A percentile compares a stretch with the other conserved stretches of the same genome.
These are phyloP conservation scores for Lipomyces chichibuensis DNA, from an alignment of 805 yeast genomes.

Conservation along the genomic window DNA sequence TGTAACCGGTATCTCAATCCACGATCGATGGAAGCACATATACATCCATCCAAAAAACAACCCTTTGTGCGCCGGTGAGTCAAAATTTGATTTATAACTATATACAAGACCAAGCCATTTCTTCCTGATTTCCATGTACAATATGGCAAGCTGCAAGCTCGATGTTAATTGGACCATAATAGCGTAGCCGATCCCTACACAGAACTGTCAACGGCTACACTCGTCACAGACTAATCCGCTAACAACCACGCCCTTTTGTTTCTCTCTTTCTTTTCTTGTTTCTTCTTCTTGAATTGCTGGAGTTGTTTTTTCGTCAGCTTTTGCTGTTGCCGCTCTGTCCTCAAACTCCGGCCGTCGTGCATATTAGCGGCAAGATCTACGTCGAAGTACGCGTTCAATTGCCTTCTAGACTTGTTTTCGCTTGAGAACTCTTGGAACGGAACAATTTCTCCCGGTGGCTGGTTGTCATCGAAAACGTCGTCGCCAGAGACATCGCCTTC, in stretches of 20 bases:
- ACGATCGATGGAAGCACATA: too few relatives aligned
- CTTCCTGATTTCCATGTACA: neutral
- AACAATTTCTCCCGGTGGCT: conserved; percentile 24
- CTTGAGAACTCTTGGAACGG: conserved; percentile 24
- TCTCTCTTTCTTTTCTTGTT: conserved; percentile 37
- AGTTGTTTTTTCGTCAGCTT: conserved; percentile 36
- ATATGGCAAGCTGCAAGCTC: neutral
- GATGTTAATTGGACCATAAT: neutral
- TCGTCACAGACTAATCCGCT: conserved; percentile 9
- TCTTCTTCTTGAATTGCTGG: conserved; percentile 32
- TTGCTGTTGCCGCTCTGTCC: conserved; percentile 33
- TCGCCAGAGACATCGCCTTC: conserved; percentile 9
- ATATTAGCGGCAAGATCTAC: conserved; percentile 23
- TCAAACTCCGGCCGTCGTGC: conserved; percentile 33
- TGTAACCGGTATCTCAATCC: neutral
- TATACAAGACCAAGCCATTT: neutral
- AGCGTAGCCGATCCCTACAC: neutral
- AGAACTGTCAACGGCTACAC: neutral
- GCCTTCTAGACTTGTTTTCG: conserved; percentile 20
- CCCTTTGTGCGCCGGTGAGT: neutral
- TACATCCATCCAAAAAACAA: too few relatives aligned
- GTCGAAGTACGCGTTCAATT: conserved; percentile 29
- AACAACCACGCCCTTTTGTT: conserved; percentile 34
- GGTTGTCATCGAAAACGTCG: conserved; percentile 6
- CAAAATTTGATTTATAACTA: neutral